Percentiles rank a stretch among this genome's conserved stretches.
Conservation (phyloP, 768 basidiomycete genomes). For the Lactarius sp. region DNA sequence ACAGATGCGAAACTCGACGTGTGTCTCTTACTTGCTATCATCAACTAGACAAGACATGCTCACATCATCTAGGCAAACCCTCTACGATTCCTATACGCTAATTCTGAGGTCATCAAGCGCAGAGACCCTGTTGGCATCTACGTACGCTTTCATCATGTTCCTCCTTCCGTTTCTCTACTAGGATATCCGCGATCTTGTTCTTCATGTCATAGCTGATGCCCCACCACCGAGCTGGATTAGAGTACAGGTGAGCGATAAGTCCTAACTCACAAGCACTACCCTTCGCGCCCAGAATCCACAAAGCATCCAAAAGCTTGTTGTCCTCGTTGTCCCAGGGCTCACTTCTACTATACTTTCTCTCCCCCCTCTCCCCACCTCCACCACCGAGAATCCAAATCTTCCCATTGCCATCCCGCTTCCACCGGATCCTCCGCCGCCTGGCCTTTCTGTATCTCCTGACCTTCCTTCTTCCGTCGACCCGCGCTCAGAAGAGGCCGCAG, state of each 20-base stretch:
- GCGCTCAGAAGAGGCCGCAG: too few species aligned
- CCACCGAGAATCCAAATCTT: slow-evolving; percentile 44
- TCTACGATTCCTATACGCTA: slow-evolving; percentile 79
- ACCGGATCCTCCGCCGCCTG: slow-evolving; percentile 31
- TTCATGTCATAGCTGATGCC: too few species aligned
- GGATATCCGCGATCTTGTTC: too few species aligned
- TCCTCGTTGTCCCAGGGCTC: slow-evolving; percentile 68
- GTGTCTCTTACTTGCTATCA: slow-evolving; percentile 3
- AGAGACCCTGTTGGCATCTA: too few species aligned
- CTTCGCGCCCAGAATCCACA: slow-evolving; percentile 53
- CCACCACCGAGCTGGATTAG: too few species aligned
- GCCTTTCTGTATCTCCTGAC: neutral
- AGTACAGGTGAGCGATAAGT: too few species aligned
- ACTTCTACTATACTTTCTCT: too few species aligned
- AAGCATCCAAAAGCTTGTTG: slow-evolving; percentile 71
- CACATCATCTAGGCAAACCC: slow-evolving; percentile 39
- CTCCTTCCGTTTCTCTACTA: too few species aligned
- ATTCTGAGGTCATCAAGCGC: slow-evolving; percentile 60
- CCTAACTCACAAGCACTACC: neutral
- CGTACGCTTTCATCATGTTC: too few species aligned
- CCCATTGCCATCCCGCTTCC: slow-evolving; percentile 45
- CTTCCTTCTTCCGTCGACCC: too few species aligned
- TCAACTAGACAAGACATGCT: too few species aligned
- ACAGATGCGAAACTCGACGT: slow-evolving; percentile 55
- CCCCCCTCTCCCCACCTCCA: too few species aligned